A percentile compares a stretch with the other conserved stretches of the same genome.
Conservation (phyloP, 192 early-diverging fungal species). For the Linnemannia exigua region DNA sequence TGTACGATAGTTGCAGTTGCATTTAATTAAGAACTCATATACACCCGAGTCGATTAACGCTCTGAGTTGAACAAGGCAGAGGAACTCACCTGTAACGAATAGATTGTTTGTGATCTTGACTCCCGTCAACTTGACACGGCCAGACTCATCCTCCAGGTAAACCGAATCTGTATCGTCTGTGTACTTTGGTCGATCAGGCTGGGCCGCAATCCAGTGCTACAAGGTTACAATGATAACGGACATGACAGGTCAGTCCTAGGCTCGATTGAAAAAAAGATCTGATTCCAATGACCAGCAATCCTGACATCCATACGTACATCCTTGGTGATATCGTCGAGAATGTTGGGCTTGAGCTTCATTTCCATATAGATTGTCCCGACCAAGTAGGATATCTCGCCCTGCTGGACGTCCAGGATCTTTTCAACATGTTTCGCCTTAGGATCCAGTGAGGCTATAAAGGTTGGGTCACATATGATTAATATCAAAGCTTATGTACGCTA, state of each 20-base stretch:
- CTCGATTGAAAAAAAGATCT: not conserved
- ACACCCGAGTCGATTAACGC: not conserved
- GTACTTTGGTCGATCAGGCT: slow-evolving; percentile 78
- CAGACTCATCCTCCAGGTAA: slow-evolving; percentile 93
- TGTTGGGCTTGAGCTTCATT: slow-evolving; percentile 89
- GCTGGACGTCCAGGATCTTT: slow-evolving; percentile 82
- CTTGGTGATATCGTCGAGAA: slow-evolving; percentile 88
- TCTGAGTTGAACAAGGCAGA: not conserved
- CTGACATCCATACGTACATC: slow-evolving; percentile 67
- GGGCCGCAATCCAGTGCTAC: slow-evolving; percentile 76
- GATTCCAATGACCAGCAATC: not conserved
- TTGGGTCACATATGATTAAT: not conserved
- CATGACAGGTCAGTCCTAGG: not conserved
- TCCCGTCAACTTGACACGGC: slow-evolving; percentile 84
- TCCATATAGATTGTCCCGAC: slow-evolving; percentile 94
- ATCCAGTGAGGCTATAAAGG: slow-evolving; percentile 31
- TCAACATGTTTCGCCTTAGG: slow-evolving; percentile 60
- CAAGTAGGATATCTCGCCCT: slow-evolving; percentile 74
- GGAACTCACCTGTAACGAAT: slow-evolving; percentile 79
- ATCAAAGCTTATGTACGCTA: no score
- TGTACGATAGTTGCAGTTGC: no score
- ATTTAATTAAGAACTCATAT: not conserved
- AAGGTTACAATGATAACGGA: not conserved
- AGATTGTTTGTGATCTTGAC: slow-evolving; percentile 60
- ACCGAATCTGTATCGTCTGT: slow-evolving; percentile 70